phyloP scores from a whole-genome alignment of 257 asterid species.

The Coffea eugenioides region DNA sequence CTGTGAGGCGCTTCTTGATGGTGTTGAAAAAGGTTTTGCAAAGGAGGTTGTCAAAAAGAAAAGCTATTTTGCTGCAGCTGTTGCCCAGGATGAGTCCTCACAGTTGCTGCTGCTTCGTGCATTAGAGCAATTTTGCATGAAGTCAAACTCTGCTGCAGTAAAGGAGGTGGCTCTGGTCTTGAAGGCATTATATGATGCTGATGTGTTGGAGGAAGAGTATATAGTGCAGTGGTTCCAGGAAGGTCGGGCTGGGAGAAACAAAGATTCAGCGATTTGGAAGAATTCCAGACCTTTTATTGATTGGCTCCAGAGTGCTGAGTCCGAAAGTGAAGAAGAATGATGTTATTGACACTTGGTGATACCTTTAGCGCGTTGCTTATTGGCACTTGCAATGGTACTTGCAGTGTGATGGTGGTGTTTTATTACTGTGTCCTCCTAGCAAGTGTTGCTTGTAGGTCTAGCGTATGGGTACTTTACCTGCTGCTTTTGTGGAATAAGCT shows the following conservation, averaged over 20 bases:
- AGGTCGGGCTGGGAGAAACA: slow-evolving; percentile 23
- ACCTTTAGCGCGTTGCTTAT: neutral
- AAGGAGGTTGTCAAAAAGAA: slow-evolving; percentile 41
- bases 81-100: slow-evolving; percentile 17
- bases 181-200: slow-evolving; percentile 40
- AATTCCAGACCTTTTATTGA: slow-evolving; percentile 36
- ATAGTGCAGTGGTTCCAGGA: slow-evolving; percentile 37
- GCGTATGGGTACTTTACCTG: neutral
- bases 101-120: slow-evolving; percentile 32
- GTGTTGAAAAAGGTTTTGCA: slow-evolving; percentile 35
- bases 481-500: neutral
- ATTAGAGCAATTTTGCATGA: slow-evolving; percentile 32
- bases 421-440: neutral
- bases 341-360: neutral
- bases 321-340: slow-evolving; percentile 42
- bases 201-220: slow-evolving; percentile 40
- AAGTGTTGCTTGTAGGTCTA: neutral
- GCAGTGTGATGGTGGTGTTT: neutral
- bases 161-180: slow-evolving; percentile 41
- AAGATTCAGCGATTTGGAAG: slow-evolving; percentile 36
- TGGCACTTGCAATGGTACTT: neutral
- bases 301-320: slow-evolving; percentile 46
- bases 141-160: slow-evolving; percentile 25
- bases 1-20: slow-evolving; percentile 32
- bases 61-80: slow-evolving; percentile 30